Base-by-base conservation (phyloP, 768 basidiomycete genomes). In the Cystofilobasidium capitatum region DNA sequence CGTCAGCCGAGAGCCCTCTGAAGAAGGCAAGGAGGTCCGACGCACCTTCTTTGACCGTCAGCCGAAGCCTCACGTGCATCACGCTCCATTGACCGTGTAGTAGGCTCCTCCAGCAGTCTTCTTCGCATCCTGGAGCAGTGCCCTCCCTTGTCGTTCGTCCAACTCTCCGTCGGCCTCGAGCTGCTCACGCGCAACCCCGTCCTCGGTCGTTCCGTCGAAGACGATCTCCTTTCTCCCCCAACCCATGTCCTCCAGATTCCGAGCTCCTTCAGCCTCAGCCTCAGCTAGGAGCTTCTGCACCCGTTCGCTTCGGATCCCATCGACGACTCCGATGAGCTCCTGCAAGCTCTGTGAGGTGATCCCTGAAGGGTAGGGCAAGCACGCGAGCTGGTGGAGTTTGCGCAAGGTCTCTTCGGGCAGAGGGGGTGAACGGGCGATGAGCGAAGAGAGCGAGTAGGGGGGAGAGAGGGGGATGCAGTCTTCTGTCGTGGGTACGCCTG, bases 341-440 rank as follows among this genome's bases (percentile, higher is more conserved):
- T 55, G 51, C 3, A 55, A 31, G 31, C 51, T 55, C 29, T 16
- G 16, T 12, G 51, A 26, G 29, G 51, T 33, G 29, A 55, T n/a
- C 1, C 29, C 29, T 2, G 51, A 55, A 26, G 51, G 51, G 51
- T 55, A 55, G 29, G 51, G 51, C 29, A 55, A 31, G 51, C 31
- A 16, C 51, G 51, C 51, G 51, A 55, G 51, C 51, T 55, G 51
- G 31, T 55, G 51, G 14, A 55, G 51, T 31, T 55, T 55, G 51
- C 51, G 51, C 29, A 55, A 31, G 29, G 51, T 55, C 51, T 26
- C 29, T 31, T 55, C 51, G 13, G 51, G 31, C 31, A 55, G 31
- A 26, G 51, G 51, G 9, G 51, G 29, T 2, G 51, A 26, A 17
- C 29, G 51, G 29, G 51, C 20, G 7, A 55, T 8, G 51, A 55